Evolutionary conservation across 208 protist species (phyloP).

Genomic region (Leishmania guyanensis): DNA sequence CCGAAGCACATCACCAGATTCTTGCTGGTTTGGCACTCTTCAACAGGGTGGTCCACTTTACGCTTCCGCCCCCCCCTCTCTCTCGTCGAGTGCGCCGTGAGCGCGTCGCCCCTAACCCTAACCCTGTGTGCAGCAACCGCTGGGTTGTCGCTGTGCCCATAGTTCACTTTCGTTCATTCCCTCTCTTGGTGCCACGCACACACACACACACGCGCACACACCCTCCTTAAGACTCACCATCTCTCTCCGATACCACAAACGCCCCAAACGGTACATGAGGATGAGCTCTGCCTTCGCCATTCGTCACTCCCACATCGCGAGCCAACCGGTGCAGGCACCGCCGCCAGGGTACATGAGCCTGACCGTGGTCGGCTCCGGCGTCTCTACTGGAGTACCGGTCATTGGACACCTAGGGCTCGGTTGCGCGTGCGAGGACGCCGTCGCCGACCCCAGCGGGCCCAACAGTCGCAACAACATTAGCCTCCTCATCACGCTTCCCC

Average conservation of each 20-base stretch:
- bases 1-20: neutral
- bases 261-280: neutral
- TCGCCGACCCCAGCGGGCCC: constrained; percentile 49
- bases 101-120: neutral
- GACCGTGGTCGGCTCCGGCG: constrained; percentile 79
- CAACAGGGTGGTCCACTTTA: neutral
- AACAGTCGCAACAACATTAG: constrained; percentile 87
- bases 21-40: neutral
- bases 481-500: constrained; percentile 71
- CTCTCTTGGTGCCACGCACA: neutral
- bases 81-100: neutral
- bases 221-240: neutral
- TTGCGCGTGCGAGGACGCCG: constrained; percentile 80
- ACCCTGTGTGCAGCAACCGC: neutral
- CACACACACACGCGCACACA: neutral
- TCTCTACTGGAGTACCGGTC: constrained; percentile 84
- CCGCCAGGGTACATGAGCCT: constrained; percentile 40
- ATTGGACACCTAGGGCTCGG: constrained; percentile 71
- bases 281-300: constrained; percentile 18
- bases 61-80: no score
- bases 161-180: neutral
- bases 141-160: neutral
- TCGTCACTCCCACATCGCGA: constrained; percentile 4
- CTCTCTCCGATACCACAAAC: neutral
- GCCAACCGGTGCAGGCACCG: constrained; percentile 24